Conservation (phyloP, 495 filamentous ascomycete genomes). For the Immersiella caudata region DNA sequence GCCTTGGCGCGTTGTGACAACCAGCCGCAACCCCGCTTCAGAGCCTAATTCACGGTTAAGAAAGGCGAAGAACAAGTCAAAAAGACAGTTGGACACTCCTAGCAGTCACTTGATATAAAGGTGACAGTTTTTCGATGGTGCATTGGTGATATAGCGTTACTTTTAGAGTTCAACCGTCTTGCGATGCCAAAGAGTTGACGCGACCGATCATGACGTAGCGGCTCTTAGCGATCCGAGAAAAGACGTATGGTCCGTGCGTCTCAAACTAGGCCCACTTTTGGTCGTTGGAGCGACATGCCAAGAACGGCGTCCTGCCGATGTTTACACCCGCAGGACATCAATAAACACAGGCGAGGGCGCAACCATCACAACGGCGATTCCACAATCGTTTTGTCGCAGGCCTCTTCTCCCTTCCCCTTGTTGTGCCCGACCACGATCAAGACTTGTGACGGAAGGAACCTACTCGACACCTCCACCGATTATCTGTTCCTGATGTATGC, state of each 20-base stretch:
- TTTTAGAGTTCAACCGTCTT: neutral
- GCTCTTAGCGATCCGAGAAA: too few relatives aligned
- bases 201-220: conserved; percentile 15
- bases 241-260: neutral
- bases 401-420: conserved; percentile 9
- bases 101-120: neutral
- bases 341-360: conserved; percentile 30
- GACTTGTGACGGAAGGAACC: conserved; percentile 23
- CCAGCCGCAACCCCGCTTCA: neutral
- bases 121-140: neutral
- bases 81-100: neutral
- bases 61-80: neutral
- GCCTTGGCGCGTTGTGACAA: conserved; percentile 17
- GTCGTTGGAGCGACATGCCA: conserved; percentile 25
- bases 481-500: conserved; percentile 26
- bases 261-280: neutral
- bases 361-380: neutral
- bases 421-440: neutral
- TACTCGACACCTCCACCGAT: conserved; percentile 11
- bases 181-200: conserved; percentile 21
- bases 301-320: conserved; percentile 13
- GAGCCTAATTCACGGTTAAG: neutral
- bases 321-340: conserved; percentile 28
- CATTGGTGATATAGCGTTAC: neutral
- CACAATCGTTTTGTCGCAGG: neutral